A percentile compares a stretch with the other conserved stretches of the same genome.
Evolutionary conservation across 805 yeast genomes (phyloP).

Genomic region (Candida coleopterorum): DNA sequence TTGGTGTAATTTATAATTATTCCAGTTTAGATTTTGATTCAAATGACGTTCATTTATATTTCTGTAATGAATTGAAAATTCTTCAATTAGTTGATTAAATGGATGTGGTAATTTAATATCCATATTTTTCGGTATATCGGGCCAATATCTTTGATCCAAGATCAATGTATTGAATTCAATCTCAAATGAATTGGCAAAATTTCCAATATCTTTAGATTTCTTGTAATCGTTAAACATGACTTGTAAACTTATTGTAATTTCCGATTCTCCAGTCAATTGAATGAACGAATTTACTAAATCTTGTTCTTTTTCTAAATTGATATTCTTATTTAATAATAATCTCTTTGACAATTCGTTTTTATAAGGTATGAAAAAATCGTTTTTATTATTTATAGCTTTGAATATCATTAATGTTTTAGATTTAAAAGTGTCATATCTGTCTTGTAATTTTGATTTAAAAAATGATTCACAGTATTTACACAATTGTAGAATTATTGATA

Average conservation of each 20-base stretch:
- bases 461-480: constrained; percentile 29
- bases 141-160: constrained; percentile 36
- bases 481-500: constrained; percentile 17
- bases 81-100: constrained; percentile 11
- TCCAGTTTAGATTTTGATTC: constrained; percentile 37
- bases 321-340: constrained; percentile 22
- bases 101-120: constrained; percentile 20
- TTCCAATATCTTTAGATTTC: constrained; percentile 11
- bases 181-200: neutral
- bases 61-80: constrained; percentile 19
- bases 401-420: constrained; percentile 22
- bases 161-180: constrained; percentile 28
- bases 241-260: constrained; percentile 19
- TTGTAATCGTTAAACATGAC: constrained; percentile 33
- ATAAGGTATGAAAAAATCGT: constrained; percentile 26
- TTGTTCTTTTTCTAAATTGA: constrained; percentile 16
- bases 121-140: constrained; percentile 28
- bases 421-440: constrained; percentile 15
- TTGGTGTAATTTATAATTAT: constrained; percentile 37
- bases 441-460: constrained; percentile 17
- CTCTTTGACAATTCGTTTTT: constrained; percentile 34
- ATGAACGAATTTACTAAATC: constrained; percentile 21
- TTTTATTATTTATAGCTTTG: constrained; percentile 29
- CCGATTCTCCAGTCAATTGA: constrained; percentile 27
- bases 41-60: constrained; percentile 16